Base-by-base conservation (phyloP, 2,329 filamentous ascomycete genomes). In the Colletotrichum noveboracense region DNA sequence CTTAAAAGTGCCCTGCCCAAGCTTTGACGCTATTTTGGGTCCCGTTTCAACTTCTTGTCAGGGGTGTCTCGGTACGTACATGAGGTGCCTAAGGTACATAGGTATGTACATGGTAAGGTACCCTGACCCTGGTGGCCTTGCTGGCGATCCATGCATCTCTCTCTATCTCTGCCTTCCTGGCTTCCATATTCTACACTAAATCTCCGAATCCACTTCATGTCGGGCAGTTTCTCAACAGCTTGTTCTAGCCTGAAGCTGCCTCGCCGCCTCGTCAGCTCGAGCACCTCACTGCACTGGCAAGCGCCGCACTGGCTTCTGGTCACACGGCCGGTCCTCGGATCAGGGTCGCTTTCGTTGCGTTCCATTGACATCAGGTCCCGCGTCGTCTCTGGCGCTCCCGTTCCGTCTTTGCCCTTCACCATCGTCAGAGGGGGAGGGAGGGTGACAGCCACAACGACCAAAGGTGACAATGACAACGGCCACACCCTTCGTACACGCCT, bases 11-110 rank as follows among this genome's bases (percentile, higher is more conserved):
- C 26, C 13, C 34, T 48, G 58, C 34, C 69, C 30, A 64, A 55
- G 73, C 56, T 68, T 72, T 67, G 69, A 38, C 62, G 24, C 69
- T 68, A 75, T 58, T 65, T 60, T 60, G 43, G 70, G 43, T 58
- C 26, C 58, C 65, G 58, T 74, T 69, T 69, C 70, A 74, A 65
- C 64, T 24, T 12, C 43, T 34, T 21, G 43, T 58, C 43, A 43
- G 66, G 64, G n/a, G 26, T 8, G 26, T 66, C 6, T 72, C n/a
- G 43, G 66, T 65, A 70, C 30, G 58, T 30, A 28, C 64, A 36
- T 8, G 36, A 64, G 6, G 7, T 24, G n/a, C n/a, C n/a, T n/a
- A n/a, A n/a, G n/a, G n/a, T 12, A 16, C 62, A 6, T 34, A 34
- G 0, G 1, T 16, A 16, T 8, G 34, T 26, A 28, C 28, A 6